These are phyloP conservation scores for Hericium rajendrae DNA, from an alignment of 768 basidiomycete species.

Conservation along the genomic window DNA sequence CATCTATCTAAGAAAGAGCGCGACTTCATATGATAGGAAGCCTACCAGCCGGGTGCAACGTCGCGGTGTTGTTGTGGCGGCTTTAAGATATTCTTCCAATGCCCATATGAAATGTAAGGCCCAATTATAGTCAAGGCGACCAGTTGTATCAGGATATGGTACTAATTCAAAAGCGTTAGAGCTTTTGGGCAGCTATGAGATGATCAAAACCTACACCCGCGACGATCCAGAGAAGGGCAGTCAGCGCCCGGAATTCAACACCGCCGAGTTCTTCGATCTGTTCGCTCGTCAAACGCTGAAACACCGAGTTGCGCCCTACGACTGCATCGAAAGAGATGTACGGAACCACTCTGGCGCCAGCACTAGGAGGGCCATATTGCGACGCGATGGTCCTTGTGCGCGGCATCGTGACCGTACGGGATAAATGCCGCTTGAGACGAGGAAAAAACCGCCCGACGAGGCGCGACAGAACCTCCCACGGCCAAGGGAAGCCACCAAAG, in stretches of 20 bases:
- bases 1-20: not conserved
- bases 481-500: slow-evolving; percentile 73
- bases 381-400: slow-evolving; percentile 53
- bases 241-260: slow-evolving; percentile 83
- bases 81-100: slow-evolving; percentile 53
- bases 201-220: slow-evolving; percentile 42
- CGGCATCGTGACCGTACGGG: slow-evolving; percentile 69
- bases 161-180: slow-evolving; percentile 35
- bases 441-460: slow-evolving; percentile 58
- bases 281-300: slow-evolving; percentile 60
- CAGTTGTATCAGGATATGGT: slow-evolving; percentile 66
- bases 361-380: slow-evolving; percentile 20
- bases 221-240: slow-evolving; percentile 75
- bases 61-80: slow-evolving; percentile 47
- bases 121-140: slow-evolving; percentile 64
- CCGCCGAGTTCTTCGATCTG: slow-evolving; percentile 90
- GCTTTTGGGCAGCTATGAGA: not conserved
- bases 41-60: slow-evolving; percentile 59
- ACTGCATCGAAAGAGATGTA: slow-evolving; percentile 82
- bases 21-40: not conserved
- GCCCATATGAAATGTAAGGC: slow-evolving; percentile 54
- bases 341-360: slow-evolving; percentile 46
- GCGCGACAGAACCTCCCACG: slow-evolving; percentile 40
- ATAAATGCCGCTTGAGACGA: slow-evolving; percentile 42
- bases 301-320: slow-evolving; percentile 77